phyloP scores from a whole-genome alignment of 176 grass and related monocot genomes.

The Metroxylon sagu region DNA sequence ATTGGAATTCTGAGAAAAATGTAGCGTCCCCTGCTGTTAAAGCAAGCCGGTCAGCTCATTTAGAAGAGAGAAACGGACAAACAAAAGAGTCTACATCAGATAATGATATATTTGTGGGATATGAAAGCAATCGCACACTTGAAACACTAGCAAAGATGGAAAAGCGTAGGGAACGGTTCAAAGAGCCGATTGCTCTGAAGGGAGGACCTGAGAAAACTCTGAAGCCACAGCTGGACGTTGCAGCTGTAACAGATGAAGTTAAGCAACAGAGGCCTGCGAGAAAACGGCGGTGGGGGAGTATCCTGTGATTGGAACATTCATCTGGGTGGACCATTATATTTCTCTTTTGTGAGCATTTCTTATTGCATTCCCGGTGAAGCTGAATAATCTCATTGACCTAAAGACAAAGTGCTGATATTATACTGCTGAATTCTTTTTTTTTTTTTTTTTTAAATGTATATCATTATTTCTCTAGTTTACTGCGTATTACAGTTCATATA shows the following conservation, averaged over 20 bases:
- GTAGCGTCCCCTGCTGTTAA: constrained; percentile 29
- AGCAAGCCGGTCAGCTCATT: constrained; percentile 11
- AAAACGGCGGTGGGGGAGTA: constrained; percentile 57
- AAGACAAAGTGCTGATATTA: too few relatives aligned
- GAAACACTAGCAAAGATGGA: constrained; percentile 70
- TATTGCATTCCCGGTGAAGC: too few relatives aligned
- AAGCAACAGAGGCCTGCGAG: constrained; percentile 61
- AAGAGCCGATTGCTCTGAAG: constrained; percentile 29
- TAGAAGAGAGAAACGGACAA: constrained; percentile 3
- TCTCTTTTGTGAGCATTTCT: too few relatives aligned
- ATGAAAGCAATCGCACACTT: constrained; percentile 34
- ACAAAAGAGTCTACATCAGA: constrained; percentile 19
- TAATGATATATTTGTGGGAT: constrained; percentile 21
- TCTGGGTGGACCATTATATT: too few relatives aligned
- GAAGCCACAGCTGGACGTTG: constrained; percentile 8
- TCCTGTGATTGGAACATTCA: too few relatives aligned
- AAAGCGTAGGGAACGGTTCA: constrained; percentile 79
- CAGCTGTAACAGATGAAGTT: constrained; percentile 26
- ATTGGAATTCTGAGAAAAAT: constrained; percentile 16
- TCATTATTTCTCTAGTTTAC: too few relatives aligned
- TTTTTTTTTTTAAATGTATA: too few relatives aligned
- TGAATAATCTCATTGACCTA: too few relatives aligned
- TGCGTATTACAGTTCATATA: too few relatives aligned
- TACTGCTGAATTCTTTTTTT: too few relatives aligned
- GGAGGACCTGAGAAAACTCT: constrained; percentile 20